These are phyloP conservation scores for Fusarium sp. DNA, from an alignment of 2,329 filamentous ascomycete genomes.

Conservation along the genomic window DNA sequence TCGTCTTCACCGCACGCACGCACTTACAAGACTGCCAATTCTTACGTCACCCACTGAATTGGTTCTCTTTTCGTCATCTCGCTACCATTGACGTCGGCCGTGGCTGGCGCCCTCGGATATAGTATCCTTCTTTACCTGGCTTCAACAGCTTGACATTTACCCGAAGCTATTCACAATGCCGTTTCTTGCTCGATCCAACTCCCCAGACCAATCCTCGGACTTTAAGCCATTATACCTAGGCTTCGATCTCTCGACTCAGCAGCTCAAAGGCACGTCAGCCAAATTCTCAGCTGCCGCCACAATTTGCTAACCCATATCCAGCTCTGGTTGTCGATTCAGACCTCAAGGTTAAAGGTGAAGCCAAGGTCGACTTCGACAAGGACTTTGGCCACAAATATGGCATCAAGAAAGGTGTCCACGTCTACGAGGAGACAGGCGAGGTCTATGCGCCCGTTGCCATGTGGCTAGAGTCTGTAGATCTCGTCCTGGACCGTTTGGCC, in stretches of 20 bases:
- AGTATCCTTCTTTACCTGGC: background rate
- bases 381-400: slow-evolving; percentile 78
- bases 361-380: slow-evolving; percentile 94
- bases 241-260: slow-evolving; percentile 96
- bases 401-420: slow-evolving; percentile 86
- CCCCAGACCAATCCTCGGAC: slow-evolving; percentile 21
- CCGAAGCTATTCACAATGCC: slow-evolving; percentile 17
- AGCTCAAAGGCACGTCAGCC: slow-evolving; percentile 78
- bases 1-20: background rate
- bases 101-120: background rate
- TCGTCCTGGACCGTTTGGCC: slow-evolving; percentile 78
- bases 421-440: slow-evolving; percentile 82
- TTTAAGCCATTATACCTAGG: slow-evolving; percentile 78
- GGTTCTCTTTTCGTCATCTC: slow-evolving; percentile 23
- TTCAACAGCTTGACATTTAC: background rate
- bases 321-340: slow-evolving; percentile 85
- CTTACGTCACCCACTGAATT: background rate
- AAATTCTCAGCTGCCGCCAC: background rate
- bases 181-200: slow-evolving; percentile 13
- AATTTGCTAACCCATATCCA: slow-evolving; percentile 46
- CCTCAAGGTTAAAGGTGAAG: slow-evolving; percentile 81
- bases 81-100: slow-evolving; percentile 20
- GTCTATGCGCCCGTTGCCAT: slow-evolving; percentile 92
- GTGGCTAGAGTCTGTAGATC: slow-evolving; percentile 92
- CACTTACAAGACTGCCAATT: background rate